phyloP scores from a whole-genome alignment of 140 eudicot genomes.

The Flaveria floridana region DNA sequence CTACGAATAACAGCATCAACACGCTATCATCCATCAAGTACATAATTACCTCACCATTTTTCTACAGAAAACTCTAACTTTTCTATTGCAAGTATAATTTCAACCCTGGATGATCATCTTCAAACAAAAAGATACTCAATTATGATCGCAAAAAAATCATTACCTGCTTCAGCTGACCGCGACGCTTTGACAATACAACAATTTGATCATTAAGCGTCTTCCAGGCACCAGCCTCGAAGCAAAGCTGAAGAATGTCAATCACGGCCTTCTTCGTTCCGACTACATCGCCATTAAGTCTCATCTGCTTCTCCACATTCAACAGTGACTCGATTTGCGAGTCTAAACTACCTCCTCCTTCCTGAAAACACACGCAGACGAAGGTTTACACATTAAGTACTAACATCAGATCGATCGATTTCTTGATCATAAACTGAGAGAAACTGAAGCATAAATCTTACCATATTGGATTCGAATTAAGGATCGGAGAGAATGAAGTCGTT shows the following conservation, averaged over 20 bases:
- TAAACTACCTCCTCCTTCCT: slow-evolving; percentile 58
- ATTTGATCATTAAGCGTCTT: slow-evolving; percentile 86
- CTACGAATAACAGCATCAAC: slow-evolving; percentile 13
- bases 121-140: slow-evolving; percentile 2
- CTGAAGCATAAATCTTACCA: slow-evolving; percentile 19
- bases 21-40: slow-evolving; percentile 10
- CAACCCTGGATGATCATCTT: slow-evolving; percentile 16
- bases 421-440: neutral
- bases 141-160: neutral
- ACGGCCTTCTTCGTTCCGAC: slow-evolving; percentile 80
- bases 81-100: neutral
- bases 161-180: slow-evolving; percentile 96
- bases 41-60: neutral
- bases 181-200: slow-evolving; percentile 78
- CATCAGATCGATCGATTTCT: neutral
- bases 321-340: slow-evolving; percentile 72
- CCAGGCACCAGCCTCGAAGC: slow-evolving; percentile 82
- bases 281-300: slow-evolving; percentile 81
- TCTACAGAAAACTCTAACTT: neutral
- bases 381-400: neutral
- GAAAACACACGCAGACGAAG: neutral
- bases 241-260: slow-evolving; percentile 64
- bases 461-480: slow-evolving; percentile 13
- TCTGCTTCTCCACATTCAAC: slow-evolving; percentile 87
- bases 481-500: neutral